Evolutionary conservation across 805 yeast genomes (phyloP).

Genomic region (Priceomyces carsonii): DNA sequence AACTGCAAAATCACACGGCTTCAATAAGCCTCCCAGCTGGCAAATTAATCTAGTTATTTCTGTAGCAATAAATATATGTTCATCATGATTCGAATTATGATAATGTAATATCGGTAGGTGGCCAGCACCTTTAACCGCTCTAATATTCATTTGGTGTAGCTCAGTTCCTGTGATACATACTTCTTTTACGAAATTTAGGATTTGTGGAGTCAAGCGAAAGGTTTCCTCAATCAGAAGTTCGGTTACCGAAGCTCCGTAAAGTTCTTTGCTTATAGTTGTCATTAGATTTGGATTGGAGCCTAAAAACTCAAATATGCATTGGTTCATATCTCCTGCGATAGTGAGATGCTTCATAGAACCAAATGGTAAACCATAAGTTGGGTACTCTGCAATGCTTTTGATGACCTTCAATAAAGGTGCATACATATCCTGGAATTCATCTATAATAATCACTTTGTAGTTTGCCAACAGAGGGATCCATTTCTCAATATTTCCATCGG

Average conservation of each 20-base stretch:
- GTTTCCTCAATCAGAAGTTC: conserved; percentile 48
- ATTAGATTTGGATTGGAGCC: conserved; percentile 49
- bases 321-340: conserved; percentile 71
- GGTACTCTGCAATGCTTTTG: conserved; percentile 34
- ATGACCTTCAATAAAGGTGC: conserved; percentile 49
- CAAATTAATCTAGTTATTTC: conserved; percentile 46
- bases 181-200: conserved; percentile 44
- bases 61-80: conserved; percentile 40
- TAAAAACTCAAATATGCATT: conserved; percentile 66
- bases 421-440: conserved; percentile 75
- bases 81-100: conserved; percentile 29
- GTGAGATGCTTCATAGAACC: conserved; percentile 50
- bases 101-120: conserved; percentile 22
- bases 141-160: conserved; percentile 4
- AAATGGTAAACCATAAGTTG: conserved; percentile 16
- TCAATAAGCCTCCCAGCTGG: conserved; percentile 42
- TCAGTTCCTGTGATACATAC: conserved; percentile 14
- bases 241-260: conserved; percentile 19
- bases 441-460: conserved; percentile 51
- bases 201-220: conserved; percentile 63
- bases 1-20: conserved; percentile 52
- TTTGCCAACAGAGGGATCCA: conserved; percentile 22
- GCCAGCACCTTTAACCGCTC: conserved; percentile 18
- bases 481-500: conserved; percentile 13
- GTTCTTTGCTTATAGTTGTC: conserved; percentile 18